Base-by-base conservation (phyloP, 2,329 filamentous ascomycete species). In the Aspergillus tanneri region DNA sequence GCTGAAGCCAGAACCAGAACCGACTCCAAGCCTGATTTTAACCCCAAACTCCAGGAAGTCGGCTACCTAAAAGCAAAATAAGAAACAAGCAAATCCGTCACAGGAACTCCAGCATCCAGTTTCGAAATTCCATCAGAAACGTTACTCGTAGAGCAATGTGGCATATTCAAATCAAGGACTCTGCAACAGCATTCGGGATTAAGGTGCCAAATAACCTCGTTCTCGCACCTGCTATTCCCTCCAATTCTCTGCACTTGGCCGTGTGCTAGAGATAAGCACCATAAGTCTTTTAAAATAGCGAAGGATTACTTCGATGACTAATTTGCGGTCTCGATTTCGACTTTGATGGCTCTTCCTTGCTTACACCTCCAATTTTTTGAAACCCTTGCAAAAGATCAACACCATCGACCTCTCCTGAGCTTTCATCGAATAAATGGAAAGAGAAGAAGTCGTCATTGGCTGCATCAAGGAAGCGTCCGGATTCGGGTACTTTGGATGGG, bases 321-420 rank as follows among this genome's bases (percentile, higher is more conserved):
- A 70, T 49, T 22, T 63, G 62, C 19, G 64, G 61, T 54, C 67
- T 63, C 21, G 65, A 43, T 44, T 63, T 66, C 6, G 60, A 54
- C 38, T 63, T 63, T n/a, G 60, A 47, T 3, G 57, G 38, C 18
- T 67, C 67, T 7, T 72, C 67, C 48, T 66, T 70, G 39, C 40
- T 61, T 37, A 62, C 43, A 16, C 70, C 68, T 41, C 71, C 72
- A 53, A 76, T 76, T 52, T 75, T 76, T 47, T 74, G 68, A 55
- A 76, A 76, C 4, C 73, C 73, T 57, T 75, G 72, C 34, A 75
- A 50, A 24, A 76, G 67, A 57, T 76, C 73, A 32, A 76, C 65
- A 18, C 71, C 71, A 49, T 75, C 72, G 12, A 72, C 69, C 23
- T 74, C 72, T 24, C 66, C 66, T 11, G 66, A 62, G 36, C 64